Evolutionary conservation across 2,329 filamentous ascomycete genomes (phyloP).

Genomic region (Sphaerulina musiva): DNA sequence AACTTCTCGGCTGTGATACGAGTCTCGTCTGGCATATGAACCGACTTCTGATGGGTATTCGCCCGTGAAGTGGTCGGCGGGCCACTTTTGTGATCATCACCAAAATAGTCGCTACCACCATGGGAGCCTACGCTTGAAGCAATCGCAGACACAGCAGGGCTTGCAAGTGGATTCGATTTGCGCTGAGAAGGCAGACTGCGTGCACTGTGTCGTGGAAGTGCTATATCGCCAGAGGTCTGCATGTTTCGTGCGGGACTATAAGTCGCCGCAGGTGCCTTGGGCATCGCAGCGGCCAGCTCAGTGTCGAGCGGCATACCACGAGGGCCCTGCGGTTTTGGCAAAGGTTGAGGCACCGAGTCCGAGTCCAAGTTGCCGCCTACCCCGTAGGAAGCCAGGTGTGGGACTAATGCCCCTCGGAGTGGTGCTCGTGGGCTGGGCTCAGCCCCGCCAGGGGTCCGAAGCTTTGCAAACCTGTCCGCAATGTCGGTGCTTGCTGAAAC

Average conservation of each 20-base stretch:
- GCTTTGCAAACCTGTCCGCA: slow-evolving; percentile 32
- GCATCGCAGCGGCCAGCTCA: slow-evolving; percentile 51
- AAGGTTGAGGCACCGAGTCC: slow-evolving; percentile 10
- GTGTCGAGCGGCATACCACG: slow-evolving; percentile 52
- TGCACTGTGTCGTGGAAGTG: slow-evolving; percentile 59
- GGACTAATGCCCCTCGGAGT: slow-evolving; percentile 33
- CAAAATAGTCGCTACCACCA: slow-evolving; percentile 40
- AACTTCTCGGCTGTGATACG: slow-evolving; percentile 65
- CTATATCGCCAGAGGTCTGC: slow-evolving; percentile 57
- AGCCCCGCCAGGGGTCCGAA: slow-evolving; percentile 15
- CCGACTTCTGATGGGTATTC: slow-evolving; percentile 36
- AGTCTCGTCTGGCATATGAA: slow-evolving; percentile 49
- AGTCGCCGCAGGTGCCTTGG: slow-evolving; percentile 66
- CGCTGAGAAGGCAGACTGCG: slow-evolving; percentile 55
- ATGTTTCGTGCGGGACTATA: slow-evolving; percentile 73
- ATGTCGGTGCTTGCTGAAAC: slow-evolving; percentile 29
- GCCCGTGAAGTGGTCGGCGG: slow-evolving; percentile 5
- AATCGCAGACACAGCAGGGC: slow-evolving; percentile 17
- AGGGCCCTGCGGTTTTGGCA: slow-evolving; percentile 40
- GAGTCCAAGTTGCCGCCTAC: slow-evolving; percentile 1
- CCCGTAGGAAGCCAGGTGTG: background rate
- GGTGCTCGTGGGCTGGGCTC: slow-evolving; percentile 31
- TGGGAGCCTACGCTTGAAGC: slow-evolving; percentile 37
- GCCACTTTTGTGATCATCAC: slow-evolving; percentile 18
- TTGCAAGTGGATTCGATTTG: slow-evolving; percentile 45